Evolutionary conservation across 352 stramenopile genomes (phyloP).

Genomic region (Pythium biforme): DNA sequence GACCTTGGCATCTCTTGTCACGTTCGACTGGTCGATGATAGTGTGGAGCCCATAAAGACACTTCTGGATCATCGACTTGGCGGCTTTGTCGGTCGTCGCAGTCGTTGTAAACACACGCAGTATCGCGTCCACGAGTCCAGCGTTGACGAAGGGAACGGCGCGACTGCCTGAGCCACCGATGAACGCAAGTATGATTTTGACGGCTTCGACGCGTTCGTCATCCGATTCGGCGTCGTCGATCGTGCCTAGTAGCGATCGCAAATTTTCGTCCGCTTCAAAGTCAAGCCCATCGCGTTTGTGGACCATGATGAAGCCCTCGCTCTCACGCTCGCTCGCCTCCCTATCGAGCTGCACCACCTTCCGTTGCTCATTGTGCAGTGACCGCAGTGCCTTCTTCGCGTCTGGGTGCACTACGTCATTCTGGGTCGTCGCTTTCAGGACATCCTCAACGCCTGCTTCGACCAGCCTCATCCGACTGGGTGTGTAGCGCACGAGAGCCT

Average conservation of each 20-base stretch:
- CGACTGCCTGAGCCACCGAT: not conserved
- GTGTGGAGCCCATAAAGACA: not conserved
- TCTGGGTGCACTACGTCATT: no score
- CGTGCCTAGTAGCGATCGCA: not conserved
- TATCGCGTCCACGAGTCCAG: not conserved
- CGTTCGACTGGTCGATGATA: no score
- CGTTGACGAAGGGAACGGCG: not conserved
- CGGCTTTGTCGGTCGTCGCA: not conserved
- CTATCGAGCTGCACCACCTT: no score
- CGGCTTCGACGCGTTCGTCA: not conserved
- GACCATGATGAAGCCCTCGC: not conserved
- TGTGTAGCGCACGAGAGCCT: not conserved
- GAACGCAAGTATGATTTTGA: not conserved
- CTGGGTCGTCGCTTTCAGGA: not conserved
- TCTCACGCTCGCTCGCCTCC: not conserved
- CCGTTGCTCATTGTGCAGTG: not conserved
- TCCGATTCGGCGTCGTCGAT: not conserved
- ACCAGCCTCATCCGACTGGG: not conserved
- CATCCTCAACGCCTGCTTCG: not conserved
- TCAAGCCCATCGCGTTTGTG: not conserved
- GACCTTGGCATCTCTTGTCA: no score
- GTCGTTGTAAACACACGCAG: not conserved
- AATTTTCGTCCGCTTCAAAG: no score
- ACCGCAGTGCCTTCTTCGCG: not conserved
- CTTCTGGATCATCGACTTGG: not conserved